Evolutionary conservation across 257 asterid species (phyloP), one percentile per base, ranked within the genome.

Genomic region (Leptodermis oblonga): DNA sequence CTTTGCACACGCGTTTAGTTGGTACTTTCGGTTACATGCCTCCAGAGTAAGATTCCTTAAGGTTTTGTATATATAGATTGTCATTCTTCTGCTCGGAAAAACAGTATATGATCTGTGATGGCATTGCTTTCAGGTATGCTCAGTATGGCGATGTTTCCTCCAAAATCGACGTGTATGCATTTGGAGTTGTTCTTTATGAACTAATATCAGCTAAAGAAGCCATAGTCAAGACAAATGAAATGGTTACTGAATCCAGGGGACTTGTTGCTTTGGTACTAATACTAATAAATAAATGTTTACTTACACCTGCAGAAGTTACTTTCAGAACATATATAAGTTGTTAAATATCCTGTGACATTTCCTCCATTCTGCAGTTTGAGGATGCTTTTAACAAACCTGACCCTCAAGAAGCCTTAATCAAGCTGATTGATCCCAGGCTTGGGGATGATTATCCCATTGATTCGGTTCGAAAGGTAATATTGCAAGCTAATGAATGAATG

Each of bases 11-110:
- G 34, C 92, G 96, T 52, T 87, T 92, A 3, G 90, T 89, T 56
- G 97, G 97, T 28, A 91, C 97, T 4, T 88, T 88, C 30, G 96
- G 97, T 49, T 91, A 91, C 86, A 86, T 91, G 95, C 87, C 95
- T 65, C 96, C 96, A 4, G 97, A 89, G 95, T 92, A 81, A 74
- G 86, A 39, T 56, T 30, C 8, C 0, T 15, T 1, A 23, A 36
- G 3, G 3, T 51, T 2, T 15, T 65, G 14, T 43, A 17, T 26
- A n/a, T 36, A 34, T 26, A 20, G 48, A 49, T 33, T 15, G n/a
- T 5, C 14, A 8, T 18, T 49, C n/a, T 34, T 2, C 43, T 12
- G 34, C 46, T 48, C 6, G 30, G 41, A 23, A n/a, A 49, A 18
- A 54, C 5, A 46, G 39, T 53, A 34, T 48, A 20, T 18, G 56